Percentiles rank a stretch among this genome's conserved stretches.
Conservation (phyloP, 305 asterid genomes). For the Fraxinus baroniana region DNA sequence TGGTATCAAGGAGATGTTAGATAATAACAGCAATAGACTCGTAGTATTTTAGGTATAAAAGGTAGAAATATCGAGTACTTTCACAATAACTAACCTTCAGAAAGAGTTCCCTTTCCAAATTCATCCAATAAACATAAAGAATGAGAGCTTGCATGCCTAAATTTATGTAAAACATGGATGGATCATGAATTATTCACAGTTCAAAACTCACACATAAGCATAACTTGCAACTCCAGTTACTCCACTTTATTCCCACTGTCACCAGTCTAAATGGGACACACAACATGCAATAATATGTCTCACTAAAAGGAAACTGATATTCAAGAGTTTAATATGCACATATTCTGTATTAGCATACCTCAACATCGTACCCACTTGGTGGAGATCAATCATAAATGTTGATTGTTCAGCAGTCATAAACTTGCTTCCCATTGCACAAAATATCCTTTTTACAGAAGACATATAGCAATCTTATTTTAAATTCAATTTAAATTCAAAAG, state of each 20-base stretch:
- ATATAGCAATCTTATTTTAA: slow-evolving; percentile 6
- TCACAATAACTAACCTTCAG: slow-evolving; percentile 69
- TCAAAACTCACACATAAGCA: slow-evolving; percentile 18
- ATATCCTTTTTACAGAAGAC: slow-evolving; percentile 55
- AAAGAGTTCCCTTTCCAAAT: slow-evolving; percentile 95
- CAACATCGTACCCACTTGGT: slow-evolving; percentile 93
- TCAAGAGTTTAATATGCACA: slow-evolving; percentile 17
- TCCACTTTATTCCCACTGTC: not conserved
- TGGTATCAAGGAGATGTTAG: slow-evolving; percentile 31
- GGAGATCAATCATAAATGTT: slow-evolving; percentile 97
- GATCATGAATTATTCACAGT: slow-evolving; percentile 4
- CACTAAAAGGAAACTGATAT: slow-evolving; percentile 13
- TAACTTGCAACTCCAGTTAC: slow-evolving; percentile 2
- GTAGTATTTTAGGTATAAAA: not conserved
- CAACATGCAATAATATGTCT: not conserved
- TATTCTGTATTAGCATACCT: slow-evolving; percentile 46
- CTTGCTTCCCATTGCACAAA: slow-evolving; percentile 89
- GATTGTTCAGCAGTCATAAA: slow-evolving; percentile 97
- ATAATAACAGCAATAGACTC: slow-evolving; percentile 22
- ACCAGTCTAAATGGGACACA: not conserved
- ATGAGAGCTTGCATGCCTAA: slow-evolving; percentile 81
- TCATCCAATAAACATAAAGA: slow-evolving; percentile 93
- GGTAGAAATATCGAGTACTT: not conserved
- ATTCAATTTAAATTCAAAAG: slow-evolving; percentile 13
- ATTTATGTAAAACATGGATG: slow-evolving; percentile 17